These are phyloP conservation scores for Cercospora beticola DNA, from an alignment of 2,329 filamentous ascomycete genomes.

Conservation along the genomic window DNA sequence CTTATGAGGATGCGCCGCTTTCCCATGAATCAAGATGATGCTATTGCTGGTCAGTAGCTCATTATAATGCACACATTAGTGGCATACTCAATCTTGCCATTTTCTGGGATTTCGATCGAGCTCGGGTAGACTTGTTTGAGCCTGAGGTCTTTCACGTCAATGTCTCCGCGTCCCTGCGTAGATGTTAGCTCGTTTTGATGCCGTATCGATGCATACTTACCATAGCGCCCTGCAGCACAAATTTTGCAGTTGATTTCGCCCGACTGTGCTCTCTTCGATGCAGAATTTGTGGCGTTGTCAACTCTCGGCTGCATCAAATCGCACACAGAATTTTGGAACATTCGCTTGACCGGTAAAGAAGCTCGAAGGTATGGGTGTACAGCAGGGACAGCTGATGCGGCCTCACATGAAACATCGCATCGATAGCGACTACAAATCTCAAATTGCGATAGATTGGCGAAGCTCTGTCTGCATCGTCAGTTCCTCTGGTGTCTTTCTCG, in stretches of 20 bases:
- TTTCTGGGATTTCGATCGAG: neutral
- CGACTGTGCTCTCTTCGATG: no score
- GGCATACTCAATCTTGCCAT: neutral
- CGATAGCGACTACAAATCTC: no score
- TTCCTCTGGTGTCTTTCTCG: no score
- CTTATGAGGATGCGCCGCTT: neutral
- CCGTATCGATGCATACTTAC: neutral
- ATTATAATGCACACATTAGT: no score
- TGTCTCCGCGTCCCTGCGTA: neutral
- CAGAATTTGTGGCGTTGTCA: no score
- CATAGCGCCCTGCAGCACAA: no score
- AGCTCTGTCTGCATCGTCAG: no score
- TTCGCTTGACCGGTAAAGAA: neutral
- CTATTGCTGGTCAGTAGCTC: neutral
- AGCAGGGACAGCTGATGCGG: neutral
- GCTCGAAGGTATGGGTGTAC: neutral
- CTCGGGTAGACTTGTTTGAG: neutral
- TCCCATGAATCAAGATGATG: neutral
- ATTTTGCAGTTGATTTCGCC: no score
- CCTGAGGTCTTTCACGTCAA: neutral
- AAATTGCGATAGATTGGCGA: no score
- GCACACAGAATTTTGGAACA: no score
- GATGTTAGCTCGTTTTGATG: neutral
- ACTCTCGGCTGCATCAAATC: no score
- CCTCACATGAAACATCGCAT: no score